These are phyloP conservation scores for Debaryomyces sp. DNA, from an alignment of 1,139 yeast species.

Conservation along the genomic window DNA sequence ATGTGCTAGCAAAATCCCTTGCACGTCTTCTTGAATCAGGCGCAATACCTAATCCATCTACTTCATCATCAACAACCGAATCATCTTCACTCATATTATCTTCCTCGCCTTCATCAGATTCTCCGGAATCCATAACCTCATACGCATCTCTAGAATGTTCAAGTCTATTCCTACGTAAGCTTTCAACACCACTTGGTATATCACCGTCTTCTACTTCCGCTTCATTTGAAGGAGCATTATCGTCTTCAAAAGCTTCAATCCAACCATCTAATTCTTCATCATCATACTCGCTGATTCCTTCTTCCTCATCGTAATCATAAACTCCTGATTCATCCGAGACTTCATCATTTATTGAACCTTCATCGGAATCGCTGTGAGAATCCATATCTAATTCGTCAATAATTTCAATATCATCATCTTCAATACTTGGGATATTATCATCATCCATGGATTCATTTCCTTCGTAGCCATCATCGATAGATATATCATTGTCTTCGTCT, in stretches of 20 bases:
- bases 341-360: conserved; percentile 25
- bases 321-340: conserved; percentile 37
- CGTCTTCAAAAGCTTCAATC: conserved; percentile 45
- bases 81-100: conserved; percentile 26
- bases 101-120: conserved; percentile 20
- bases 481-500: conserved; percentile 28
- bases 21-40: conserved; percentile 18
- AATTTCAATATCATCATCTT: conserved; percentile 24
- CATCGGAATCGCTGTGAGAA: conserved; percentile 24
- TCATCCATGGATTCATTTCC: conserved; percentile 24
- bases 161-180: conserved; percentile 7
- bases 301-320: conserved; percentile 33
- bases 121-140: conserved; percentile 10
- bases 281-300: conserved; percentile 36
- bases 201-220: conserved; percentile 14
- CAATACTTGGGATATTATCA: conserved; percentile 19
- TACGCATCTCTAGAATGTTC: conserved; percentile 7
- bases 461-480: conserved; percentile 29
- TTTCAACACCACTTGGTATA: conserved; percentile 12
- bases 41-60: conserved; percentile 17
- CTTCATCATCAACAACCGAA: conserved; percentile 25
- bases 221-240: conserved; percentile 19
- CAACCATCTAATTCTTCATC: conserved; percentile 48
- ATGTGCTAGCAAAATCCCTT: conserved; percentile 25
- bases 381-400: conserved; percentile 24